A percentile compares a stretch with the other conserved stretches of the same genome.
Conservation (phyloP, 306 rosid genomes). For the Notholithocarpus densiflorus region DNA sequence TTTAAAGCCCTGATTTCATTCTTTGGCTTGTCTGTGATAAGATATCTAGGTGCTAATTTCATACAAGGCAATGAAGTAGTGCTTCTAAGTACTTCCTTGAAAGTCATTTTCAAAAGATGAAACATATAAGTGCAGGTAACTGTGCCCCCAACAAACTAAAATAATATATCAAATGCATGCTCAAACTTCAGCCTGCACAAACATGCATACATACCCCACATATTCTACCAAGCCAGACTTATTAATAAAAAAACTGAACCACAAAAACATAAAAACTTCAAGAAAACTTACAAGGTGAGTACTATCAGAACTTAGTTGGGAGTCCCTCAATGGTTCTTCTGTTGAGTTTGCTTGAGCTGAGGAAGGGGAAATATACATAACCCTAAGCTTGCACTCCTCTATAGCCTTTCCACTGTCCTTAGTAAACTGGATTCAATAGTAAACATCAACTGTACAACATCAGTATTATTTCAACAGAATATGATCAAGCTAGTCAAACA, state of each 20-base stretch:
- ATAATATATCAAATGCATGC: not conserved
- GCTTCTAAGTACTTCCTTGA: not conserved
- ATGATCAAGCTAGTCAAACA: slow-evolving; percentile 11
- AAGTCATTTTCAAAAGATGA: not conserved
- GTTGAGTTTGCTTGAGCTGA: slow-evolving; percentile 55
- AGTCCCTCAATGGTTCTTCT: slow-evolving; percentile 49
- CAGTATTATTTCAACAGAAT: slow-evolving; percentile 1
- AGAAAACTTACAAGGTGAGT: slow-evolving; percentile 59
- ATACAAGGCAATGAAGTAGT: not conserved
- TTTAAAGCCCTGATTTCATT: not conserved
- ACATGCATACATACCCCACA: not conserved
- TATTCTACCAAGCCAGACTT: not conserved
- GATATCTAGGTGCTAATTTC: not conserved
- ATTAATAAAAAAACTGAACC: not conserved
- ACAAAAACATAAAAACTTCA: slow-evolving; percentile 7
- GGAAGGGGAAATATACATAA: slow-evolving; percentile 46
- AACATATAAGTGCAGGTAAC: not conserved
- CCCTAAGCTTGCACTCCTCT: slow-evolving; percentile 90
- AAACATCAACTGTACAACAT: slow-evolving; percentile 1
- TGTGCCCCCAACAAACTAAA: not conserved
- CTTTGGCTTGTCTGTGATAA: not conserved
- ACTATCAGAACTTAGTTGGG: slow-evolving; percentile 39
- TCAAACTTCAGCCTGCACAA: not conserved
- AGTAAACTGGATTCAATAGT: slow-evolving; percentile 53
- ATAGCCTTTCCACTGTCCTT: slow-evolving; percentile 74